A percentile compares a stretch with the other conserved stretches of the same genome.
Evolutionary conservation across 305 asterid genomes (phyloP).

Genomic region (Solanum hybrid): DNA sequence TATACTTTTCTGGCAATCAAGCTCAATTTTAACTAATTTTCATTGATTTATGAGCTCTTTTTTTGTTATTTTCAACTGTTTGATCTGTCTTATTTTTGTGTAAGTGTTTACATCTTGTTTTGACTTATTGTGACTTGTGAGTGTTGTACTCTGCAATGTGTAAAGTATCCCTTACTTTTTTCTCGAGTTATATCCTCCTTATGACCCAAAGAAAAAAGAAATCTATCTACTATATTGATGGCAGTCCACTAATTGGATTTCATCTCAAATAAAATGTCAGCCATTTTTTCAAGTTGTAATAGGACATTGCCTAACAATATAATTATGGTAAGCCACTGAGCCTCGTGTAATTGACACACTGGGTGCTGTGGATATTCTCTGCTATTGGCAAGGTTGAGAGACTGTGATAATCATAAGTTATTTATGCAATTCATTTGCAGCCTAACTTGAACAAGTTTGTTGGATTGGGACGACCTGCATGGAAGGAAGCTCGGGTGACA

Average conservation of each 20-base stretch:
- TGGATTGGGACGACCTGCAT: constrained; percentile 82
- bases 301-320: background rate
- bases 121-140: background rate
- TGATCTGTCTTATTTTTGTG: background rate
- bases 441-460: constrained; percentile 73
- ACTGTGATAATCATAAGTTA: background rate
- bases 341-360: background rate
- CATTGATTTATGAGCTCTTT: background rate
- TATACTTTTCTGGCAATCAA: background rate
- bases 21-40: background rate
- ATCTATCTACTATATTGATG: background rate
- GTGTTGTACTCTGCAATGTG: background rate
- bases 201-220: background rate
- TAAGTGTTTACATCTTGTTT: background rate
- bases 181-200: background rate
- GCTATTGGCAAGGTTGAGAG: background rate
- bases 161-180: background rate
- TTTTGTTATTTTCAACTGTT: background rate
- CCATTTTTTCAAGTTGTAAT: background rate
- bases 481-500: constrained; percentile 92
- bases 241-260: background rate
- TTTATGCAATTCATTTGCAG: constrained; percentile 25
- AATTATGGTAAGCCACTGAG: background rate
- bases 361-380: background rate
- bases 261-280: background rate